phyloP scores from a whole-genome alignment of 2,329 filamentous ascomycete species.

The Tolypocladium cylindrosporum region DNA sequence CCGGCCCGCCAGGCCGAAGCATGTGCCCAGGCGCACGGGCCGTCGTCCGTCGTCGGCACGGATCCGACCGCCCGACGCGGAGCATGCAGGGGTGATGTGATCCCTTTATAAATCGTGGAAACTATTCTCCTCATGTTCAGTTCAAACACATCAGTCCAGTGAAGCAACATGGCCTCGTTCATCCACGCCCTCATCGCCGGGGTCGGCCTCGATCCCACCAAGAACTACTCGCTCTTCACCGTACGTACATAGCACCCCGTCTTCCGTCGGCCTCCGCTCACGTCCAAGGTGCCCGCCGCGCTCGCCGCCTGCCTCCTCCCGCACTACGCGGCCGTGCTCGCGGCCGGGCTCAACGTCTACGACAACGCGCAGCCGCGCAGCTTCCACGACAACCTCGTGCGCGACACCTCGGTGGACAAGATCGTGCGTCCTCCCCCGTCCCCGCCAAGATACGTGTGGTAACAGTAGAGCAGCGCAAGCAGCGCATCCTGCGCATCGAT shows the following conservation, averaged over 20 bases:
- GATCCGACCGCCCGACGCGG: too few relatives aligned
- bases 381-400: conserved; percentile 18
- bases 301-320: neutral
- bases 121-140: too few relatives aligned
- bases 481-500: conserved; percentile 42
- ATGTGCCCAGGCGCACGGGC: neutral
- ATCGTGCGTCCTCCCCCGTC: conserved; percentile 8
- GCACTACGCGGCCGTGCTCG: neutral
- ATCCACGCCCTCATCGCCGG: neutral
- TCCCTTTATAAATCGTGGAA: too few relatives aligned
- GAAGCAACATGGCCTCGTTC: neutral
- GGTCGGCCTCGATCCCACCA: neutral
- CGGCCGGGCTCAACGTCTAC: conserved; percentile 13
- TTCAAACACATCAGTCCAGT: too few relatives aligned
- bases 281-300: conserved; percentile 27
- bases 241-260: conserved; percentile 2
- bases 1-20: neutral
- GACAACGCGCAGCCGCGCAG: conserved; percentile 28
- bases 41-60: too few relatives aligned
- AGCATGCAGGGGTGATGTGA: too few relatives aligned
- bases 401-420: conserved; percentile 20
- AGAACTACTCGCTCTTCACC: conserved; percentile 6
- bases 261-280: neutral
- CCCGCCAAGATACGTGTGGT: neutral
- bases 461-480: conserved; percentile 31